Evolutionary conservation across 257 asterid genomes (phyloP), one percentile per base, ranked within the genome.

Genomic region (Rhazya stricta): DNA sequence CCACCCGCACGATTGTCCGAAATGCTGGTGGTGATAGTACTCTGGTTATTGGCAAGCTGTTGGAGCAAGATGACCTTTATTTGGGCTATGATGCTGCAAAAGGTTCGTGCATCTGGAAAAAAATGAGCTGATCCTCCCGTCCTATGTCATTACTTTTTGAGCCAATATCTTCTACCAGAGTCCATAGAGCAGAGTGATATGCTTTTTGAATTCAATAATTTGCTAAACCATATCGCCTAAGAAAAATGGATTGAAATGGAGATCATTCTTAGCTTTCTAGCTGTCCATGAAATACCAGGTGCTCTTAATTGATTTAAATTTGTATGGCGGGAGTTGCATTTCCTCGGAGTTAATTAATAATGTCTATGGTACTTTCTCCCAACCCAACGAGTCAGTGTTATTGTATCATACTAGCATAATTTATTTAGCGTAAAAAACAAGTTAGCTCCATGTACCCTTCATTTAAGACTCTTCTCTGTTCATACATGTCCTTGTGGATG

Each of bases 21-120:
- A 93, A 93, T 86, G 97, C 97, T 67, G 98, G 95, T 36, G 89
- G 80, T 60, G 96, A 93, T 67, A 91, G 86, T 21, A 79, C 94
- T 5, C 83, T 91, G 42, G 85, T 93, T 77, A 21, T 89, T 69
- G 96, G 95, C 80, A 89, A 89, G 79, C 85, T 93, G 39, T 83
- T 89, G 86, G 98, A 91, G 72, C 97, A 93, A 82, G 87, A 89
- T 82, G 88, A 91, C 81, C 83, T 74, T 46, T 84, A 83, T 85
- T 79, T 89, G 34, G 98, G 98, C 72, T 93, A 83, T 69, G 96
- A 93, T 84, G 97, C 98, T 76, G 91, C 96, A 43, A 86, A 83
- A 93, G 98, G 98, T 93, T 80, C 76, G 87, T 79, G 34, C 34
- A 37, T 62, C 37, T 9, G 29, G 56, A 57, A 70, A 74, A 74